Base-by-base conservation (phyloP, 2,329 filamentous ascomycete genomes). In the Pseudopithomyces maydicus region DNA sequence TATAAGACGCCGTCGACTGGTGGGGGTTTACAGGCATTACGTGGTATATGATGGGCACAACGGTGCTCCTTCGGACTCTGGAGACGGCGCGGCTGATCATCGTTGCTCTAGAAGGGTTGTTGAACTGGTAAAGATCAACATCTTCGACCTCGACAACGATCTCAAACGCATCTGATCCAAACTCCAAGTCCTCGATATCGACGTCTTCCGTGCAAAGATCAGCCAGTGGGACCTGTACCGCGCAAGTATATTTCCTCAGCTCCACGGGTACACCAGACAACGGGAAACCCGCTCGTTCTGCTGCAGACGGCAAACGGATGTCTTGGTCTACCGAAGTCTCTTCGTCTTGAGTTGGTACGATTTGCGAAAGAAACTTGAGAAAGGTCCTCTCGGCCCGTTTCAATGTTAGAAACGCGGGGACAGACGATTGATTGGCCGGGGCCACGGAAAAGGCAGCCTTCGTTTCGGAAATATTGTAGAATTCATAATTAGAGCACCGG, bases 401-500 rank as follows among this genome's bases (percentile, higher is more conserved):
- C 6, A 91, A 74, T 0, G 87, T 88, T 15, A 91, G 74, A 61
- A 89, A 89, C 0, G 86, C 85, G 2, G 85, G 83, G 7, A 68
- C 64, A 0, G 73, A 78, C 1, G 78, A 76, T 36, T 69, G 59
- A 23, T 71, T 62, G 12, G 54, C 58, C 3, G 66, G 61, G 5
- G 47, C 33, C 15, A 61, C 53, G 3, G 63, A 65, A 11, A 57
- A 59, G 20, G 61, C 54, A 6, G 56, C 57, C 46, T 64, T 63
- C 29, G 67, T 79, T 67, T 91, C 88, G 1, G 88, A 88, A 15
- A 90, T 78, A 64, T 92, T 92, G 78, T 87, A 91, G 71, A 91
- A 93, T 68, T 92, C 90, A 59, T 89, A 84, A 63, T 90, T 92
- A 11, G 88, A 88, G 68, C 87, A 90, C 1, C 81, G 81, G 47